phyloP scores from a whole-genome alignment of 2,329 filamentous ascomycete species.

The Pseudocercospora ulei region DNA sequence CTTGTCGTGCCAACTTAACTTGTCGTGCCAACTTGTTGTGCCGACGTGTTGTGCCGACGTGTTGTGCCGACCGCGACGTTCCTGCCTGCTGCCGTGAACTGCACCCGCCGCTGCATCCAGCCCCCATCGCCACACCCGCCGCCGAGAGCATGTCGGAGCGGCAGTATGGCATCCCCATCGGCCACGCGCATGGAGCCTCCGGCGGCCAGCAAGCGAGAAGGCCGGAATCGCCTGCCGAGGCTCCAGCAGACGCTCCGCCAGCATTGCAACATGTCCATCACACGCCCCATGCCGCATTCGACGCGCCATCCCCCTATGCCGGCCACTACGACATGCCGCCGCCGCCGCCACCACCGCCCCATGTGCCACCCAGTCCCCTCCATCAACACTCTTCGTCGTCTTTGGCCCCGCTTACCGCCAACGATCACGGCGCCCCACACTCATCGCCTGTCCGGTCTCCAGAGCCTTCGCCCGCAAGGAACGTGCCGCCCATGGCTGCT shows the following conservation, averaged over 20 bases:
- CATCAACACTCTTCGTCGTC: slow-evolving; percentile 27
- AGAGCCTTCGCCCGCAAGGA: slow-evolving; percentile 13
- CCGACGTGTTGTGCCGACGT: too few relatives aligned
- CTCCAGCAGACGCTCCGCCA: slow-evolving; percentile 8
- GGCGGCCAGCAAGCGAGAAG: slow-evolving; percentile 10
- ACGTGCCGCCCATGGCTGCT: slow-evolving; percentile 10
- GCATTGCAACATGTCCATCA: slow-evolving; percentile 29
- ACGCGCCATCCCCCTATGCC: slow-evolving; percentile 20
- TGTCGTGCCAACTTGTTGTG: too few relatives aligned
- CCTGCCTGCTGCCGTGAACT: background rate
- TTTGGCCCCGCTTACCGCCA: slow-evolving; percentile 24
- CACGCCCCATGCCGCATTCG: slow-evolving; percentile 21
- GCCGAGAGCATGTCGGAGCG: slow-evolving; percentile 20
- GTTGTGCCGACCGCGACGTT: too few relatives aligned
- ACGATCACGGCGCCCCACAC: slow-evolving; percentile 10
- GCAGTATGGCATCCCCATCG: slow-evolving; percentile 23
- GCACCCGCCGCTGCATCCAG: too few relatives aligned
- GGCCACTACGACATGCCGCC: slow-evolving; percentile 14
- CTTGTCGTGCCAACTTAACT: too few relatives aligned
- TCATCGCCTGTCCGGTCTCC: slow-evolving; percentile 19
- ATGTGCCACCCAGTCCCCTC: slow-evolving; percentile 13
- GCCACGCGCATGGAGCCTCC: slow-evolving; percentile 15
- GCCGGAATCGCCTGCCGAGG: slow-evolving; percentile 13
- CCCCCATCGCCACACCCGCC: background rate
- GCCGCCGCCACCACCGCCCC: slow-evolving; percentile 14